Conservation (phyloP, 139 green algal species). For the Ulvella scutata region DNA sequence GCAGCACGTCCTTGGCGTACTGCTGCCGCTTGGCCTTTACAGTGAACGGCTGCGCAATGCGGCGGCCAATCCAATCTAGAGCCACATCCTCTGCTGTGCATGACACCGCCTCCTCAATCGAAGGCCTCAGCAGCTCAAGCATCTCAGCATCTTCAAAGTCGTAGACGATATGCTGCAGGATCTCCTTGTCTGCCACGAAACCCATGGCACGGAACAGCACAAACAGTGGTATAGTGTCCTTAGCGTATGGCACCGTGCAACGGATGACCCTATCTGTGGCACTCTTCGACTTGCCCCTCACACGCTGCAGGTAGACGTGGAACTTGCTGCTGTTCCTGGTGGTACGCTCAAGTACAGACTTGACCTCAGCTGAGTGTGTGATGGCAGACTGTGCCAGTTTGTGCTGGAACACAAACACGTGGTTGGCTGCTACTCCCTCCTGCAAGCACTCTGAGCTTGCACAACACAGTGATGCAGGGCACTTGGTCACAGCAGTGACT, state of each 20-base stretch:
- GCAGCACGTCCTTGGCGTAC: constrained; percentile 75
- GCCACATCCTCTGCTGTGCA: constrained; percentile 69
- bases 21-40: constrained; percentile 69
- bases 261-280: constrained; percentile 39
- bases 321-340: constrained; percentile 63
- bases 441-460: no score
- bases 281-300: constrained; percentile 18
- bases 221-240: constrained; percentile 69
- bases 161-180: constrained; percentile 83
- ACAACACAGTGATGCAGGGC: no score
- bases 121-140: constrained; percentile 83
- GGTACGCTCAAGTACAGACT: constrained; percentile 71
- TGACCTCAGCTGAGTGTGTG: constrained; percentile 10
- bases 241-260: constrained; percentile 52
- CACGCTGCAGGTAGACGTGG: constrained; percentile 59
- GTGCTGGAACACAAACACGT: constrained; percentile 91
- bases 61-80: constrained; percentile 94
- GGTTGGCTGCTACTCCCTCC: constrained; percentile 96
- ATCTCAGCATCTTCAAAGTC: constrained; percentile 74
- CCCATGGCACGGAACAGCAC: constrained; percentile 80
- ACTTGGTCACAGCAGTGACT: no score
- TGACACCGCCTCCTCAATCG: constrained; percentile 87
- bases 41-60: constrained; percentile 41
- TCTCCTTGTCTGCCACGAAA: constrained; percentile 64
- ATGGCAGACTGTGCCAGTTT: constrained; percentile 41